Percentiles rank a stretch among this genome's conserved stretches.
Conservation (phyloP, 345 rosid genomes). For the Rhizophora apiculata region DNA sequence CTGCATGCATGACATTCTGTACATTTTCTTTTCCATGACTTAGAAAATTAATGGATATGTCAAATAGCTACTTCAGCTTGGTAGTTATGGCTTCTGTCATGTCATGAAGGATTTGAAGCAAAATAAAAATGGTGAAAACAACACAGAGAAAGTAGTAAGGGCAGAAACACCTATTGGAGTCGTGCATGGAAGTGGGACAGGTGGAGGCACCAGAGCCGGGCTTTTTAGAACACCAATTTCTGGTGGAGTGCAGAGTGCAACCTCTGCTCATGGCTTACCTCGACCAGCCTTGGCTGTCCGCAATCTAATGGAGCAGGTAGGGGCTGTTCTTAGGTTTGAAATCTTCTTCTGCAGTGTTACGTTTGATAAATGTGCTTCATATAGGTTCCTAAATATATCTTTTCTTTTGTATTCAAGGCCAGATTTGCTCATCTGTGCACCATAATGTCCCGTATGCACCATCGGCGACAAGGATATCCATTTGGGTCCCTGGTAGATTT, state of each 20-base stretch:
- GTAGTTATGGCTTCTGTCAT: constrained; percentile 41
- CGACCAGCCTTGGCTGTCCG: constrained; percentile 93
- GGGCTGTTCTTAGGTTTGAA: constrained; percentile 7
- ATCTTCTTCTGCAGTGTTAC: constrained; percentile 1
- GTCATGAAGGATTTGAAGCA: constrained; percentile 49
- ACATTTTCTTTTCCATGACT: constrained; percentile 11
- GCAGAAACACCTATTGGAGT: constrained; percentile 41
- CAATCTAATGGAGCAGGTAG: constrained; percentile 96
- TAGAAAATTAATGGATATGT: constrained; percentile 27
- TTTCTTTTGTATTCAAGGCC: constrained; percentile 50
- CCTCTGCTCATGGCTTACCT: constrained; percentile 93
- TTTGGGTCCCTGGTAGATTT: constrained; percentile 96
- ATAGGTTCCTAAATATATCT: background rate
- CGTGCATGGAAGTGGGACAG: constrained; percentile 46
- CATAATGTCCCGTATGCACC: constrained; percentile 96
- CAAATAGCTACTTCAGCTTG: constrained; percentile 31
- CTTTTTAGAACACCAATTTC: constrained; percentile 97
- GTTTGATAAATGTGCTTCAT: background rate
- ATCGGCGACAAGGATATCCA: constrained; percentile 92
- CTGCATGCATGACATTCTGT: constrained; percentile 17
- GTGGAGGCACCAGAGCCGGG: constrained; percentile 81
- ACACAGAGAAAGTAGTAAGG: constrained; percentile 38
- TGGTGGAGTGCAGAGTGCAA: constrained; percentile 98
- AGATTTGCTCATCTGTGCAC: constrained; percentile 98
- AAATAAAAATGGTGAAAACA: constrained; percentile 29